Conservation (phyloP, 495 filamentous ascomycete genomes). For the Aspergillus affinis region DNA sequence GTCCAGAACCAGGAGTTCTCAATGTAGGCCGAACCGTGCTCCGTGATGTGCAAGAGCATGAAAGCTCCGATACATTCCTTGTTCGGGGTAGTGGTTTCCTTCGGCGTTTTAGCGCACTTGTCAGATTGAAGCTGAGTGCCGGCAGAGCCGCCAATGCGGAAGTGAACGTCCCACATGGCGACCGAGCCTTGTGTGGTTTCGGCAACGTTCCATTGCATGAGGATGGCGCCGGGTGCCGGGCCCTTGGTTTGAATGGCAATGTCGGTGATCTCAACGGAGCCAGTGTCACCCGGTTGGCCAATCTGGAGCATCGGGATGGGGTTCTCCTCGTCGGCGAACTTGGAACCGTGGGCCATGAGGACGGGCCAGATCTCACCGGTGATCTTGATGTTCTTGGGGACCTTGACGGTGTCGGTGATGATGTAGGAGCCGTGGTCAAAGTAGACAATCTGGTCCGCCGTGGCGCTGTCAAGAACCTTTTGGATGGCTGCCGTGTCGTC, state of each 20-base stretch:
- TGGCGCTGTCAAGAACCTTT: slow-evolving; percentile 61
- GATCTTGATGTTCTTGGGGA: slow-evolving; percentile 66
- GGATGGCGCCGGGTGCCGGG: slow-evolving; percentile 79
- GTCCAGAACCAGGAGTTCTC: slow-evolving; percentile 98
- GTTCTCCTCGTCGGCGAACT: slow-evolving; percentile 68
- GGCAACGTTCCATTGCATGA: slow-evolving; percentile 89
- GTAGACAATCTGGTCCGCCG: slow-evolving; percentile 68
- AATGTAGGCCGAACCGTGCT: slow-evolving; percentile 69
- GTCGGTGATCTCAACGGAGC: slow-evolving; percentile 80
- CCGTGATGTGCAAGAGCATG: slow-evolving; percentile 77
- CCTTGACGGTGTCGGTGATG: slow-evolving; percentile 76
- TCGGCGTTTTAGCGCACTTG: slow-evolving; percentile 65
- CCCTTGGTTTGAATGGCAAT: slow-evolving; percentile 60
- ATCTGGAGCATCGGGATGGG: slow-evolving; percentile 66
- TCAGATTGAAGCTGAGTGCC: slow-evolving; percentile 79
- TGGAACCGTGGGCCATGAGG: slow-evolving; percentile 75
- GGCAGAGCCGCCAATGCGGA: slow-evolving; percentile 76
- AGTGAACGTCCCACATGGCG: slow-evolving; percentile 91
- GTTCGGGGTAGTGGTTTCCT: slow-evolving; percentile 52
- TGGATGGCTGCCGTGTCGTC: slow-evolving; percentile 69
- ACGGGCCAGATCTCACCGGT: slow-evolving; percentile 90
- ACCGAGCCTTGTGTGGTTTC: slow-evolving; percentile 63
- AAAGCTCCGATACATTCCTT: slow-evolving; percentile 69
- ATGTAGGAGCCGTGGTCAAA: slow-evolving; percentile 92
- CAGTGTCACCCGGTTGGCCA: slow-evolving; percentile 74